phyloP scores from a whole-genome alignment of 179 eudicot genomes.

The Gypsophila paniculata region DNA sequence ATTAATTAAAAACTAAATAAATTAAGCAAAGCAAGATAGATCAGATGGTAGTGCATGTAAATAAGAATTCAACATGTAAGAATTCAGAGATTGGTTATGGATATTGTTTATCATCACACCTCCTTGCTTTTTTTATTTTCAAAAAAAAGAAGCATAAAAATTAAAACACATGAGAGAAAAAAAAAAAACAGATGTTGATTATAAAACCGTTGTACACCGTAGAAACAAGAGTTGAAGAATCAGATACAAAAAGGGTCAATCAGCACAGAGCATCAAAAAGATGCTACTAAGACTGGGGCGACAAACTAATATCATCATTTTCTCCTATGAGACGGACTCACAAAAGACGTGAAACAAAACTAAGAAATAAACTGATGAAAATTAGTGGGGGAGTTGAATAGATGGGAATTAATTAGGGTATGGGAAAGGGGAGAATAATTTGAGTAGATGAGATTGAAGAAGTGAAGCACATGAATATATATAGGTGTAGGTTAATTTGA shows the following conservation, averaged over 20 bases:
- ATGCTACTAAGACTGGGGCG: conserved; percentile 54
- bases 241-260: conserved; percentile 37
- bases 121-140: not conserved
- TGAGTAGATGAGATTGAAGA: not conserved
- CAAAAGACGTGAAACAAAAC: not conserved
- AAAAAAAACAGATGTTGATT: too few species aligned
- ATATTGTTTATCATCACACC: conserved; percentile 32
- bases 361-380: not conserved
- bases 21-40: conserved; percentile 16
- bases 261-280: conserved; percentile 29
- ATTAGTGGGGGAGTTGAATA: too few species aligned
- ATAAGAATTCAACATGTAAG: conserved; percentile 26
- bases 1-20: not conserved
- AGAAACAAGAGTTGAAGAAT: conserved; percentile 21
- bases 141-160: not conserved
- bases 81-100: conserved; percentile 26
- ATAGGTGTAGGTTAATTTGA: too few species aligned
- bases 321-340: too few species aligned
- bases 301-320: conserved; percentile 33
- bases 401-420: too few species aligned
- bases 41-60: conserved; percentile 60
- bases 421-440: not conserved
- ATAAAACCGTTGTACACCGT: too few species aligned
- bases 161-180: too few species aligned
- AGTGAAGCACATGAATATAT: too few species aligned